Evolutionary conservation across 768 basidiomycete species (phyloP).

Genomic region (Porpolomopsis calyptriformis): DNA sequence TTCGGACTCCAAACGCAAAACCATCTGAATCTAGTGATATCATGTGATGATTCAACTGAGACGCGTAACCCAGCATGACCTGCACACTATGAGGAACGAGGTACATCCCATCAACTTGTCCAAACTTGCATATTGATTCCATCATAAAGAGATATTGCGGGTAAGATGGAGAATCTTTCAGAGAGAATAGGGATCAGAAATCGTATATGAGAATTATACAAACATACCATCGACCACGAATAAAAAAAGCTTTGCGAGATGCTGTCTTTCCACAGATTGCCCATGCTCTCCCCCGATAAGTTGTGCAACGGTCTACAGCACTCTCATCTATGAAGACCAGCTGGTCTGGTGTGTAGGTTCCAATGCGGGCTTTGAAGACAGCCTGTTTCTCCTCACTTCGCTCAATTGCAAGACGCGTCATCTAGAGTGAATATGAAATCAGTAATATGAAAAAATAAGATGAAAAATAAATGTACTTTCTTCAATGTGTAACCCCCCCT

Average conservation of each 20-base stretch:
- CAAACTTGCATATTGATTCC: too few species aligned
- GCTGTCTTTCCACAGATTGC: background rate
- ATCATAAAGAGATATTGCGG: background rate
- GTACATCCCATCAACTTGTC: too few species aligned
- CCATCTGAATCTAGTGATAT: too few species aligned
- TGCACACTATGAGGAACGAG: too few species aligned
- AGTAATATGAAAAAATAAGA: background rate
- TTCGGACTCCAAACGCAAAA: too few species aligned
- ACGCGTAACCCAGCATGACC: too few species aligned
- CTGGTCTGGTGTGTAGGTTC: background rate
- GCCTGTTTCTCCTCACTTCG: background rate
- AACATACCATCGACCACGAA: background rate
- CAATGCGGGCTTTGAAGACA: background rate
- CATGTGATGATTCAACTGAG: too few species aligned
- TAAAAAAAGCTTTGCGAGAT: background rate
- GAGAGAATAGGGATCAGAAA: background rate
- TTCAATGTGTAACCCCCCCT: slow-evolving; percentile 12
- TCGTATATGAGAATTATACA: too few species aligned
- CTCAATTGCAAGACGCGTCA: background rate
- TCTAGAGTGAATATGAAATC: background rate
- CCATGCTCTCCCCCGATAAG: slow-evolving; percentile 1
- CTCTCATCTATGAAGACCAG: background rate
- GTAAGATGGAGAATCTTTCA: background rate
- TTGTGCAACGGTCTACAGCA: background rate
- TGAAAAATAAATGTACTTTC: slow-evolving; percentile 4